A percentile compares a stretch with the other conserved stretches of the same genome.
Conservation (phyloP, 2,329 filamentous ascomycete genomes). For the Thermoascus crustaceus region DNA sequence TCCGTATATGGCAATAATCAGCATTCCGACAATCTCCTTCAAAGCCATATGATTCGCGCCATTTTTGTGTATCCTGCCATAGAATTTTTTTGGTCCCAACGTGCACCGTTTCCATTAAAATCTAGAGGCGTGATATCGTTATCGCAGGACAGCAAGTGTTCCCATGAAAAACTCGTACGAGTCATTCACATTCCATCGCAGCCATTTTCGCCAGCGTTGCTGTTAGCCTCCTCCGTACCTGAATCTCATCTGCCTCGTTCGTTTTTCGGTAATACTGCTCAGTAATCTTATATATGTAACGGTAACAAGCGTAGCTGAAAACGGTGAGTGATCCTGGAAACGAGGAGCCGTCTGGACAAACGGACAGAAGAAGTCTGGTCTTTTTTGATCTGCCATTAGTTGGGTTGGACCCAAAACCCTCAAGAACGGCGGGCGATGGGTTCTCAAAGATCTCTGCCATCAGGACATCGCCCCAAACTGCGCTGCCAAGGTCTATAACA, state of each 20-base stretch:
- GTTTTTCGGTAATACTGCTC: slow-evolving; percentile 32
- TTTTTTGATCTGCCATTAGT: slow-evolving; percentile 17
- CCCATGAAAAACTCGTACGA: neutral
- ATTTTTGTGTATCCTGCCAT: too few relatives aligned
- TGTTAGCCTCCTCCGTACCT: slow-evolving; percentile 28
- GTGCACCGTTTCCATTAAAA: too few relatives aligned
- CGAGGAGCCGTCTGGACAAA: slow-evolving; percentile 4
- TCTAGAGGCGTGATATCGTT: slow-evolving; percentile 34
- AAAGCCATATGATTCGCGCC: too few relatives aligned
- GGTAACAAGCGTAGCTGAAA: slow-evolving; percentile 33
- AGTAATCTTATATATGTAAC: slow-evolving; percentile 27
- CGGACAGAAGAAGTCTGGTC: slow-evolving; percentile 29
- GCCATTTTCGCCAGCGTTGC: slow-evolving; percentile 23
- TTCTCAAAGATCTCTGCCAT: slow-evolving; percentile 44
- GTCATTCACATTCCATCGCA: slow-evolving; percentile 10
- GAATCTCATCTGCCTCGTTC: slow-evolving; percentile 28
- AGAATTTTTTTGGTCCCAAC: too few relatives aligned
- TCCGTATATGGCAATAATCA: too few relatives aligned
- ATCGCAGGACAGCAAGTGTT: slow-evolving; percentile 23
- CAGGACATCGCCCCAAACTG: slow-evolving; percentile 49
- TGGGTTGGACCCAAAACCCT: slow-evolving; percentile 25
- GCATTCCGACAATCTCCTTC: too few relatives aligned
- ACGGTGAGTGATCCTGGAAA: neutral
- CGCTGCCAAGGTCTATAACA: slow-evolving; percentile 45
- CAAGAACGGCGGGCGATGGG: slow-evolving; percentile 26